Base-by-base conservation (phyloP, 192 early-diverging fungal species). In the Backusella sp. region DNA sequence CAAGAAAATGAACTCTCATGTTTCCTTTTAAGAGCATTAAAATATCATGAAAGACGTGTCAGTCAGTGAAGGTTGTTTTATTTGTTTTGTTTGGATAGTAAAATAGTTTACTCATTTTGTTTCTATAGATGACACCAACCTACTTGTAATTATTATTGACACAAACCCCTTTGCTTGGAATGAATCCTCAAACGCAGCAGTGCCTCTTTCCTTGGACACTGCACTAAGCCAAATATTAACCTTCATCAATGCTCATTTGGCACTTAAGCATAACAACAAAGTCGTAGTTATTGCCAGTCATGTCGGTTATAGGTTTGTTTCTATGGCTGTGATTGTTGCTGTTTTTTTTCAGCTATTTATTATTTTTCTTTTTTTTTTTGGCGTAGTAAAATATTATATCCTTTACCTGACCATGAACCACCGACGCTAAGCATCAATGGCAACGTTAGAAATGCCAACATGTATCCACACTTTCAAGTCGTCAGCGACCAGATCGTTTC, bases 201-300 rank as follows among this genome's bases (percentile, higher is more conserved):
- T 78, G 15, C 84, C 83, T 41, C 80, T 94, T 17, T 78, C 88
- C 1, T 83, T 97, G 7, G 87, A 86, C 79, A 82, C 88, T 28
- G 91, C 91, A 1, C 79, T 98, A 17, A 88, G 92, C 66, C 94
- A 97, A 70, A 85, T 93, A 39, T 72, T 96, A 30, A 86, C 95
- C 8, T 96, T 98, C 70, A 88, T 99, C 67, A 98, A 99, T 81
- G 97, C 96, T 7, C 95, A 96, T 81, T 81, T 99, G 73, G 94
- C 95, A 15, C 87, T 96, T 23, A 92, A 94, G 42, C 92, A 94
- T 59, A 94, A 97, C 72, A 98, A 96, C 77, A 84, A 88, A 69
- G 84, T 99, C n/a, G 94, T 92, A 0, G 91, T 96, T 1, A 90
- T 99, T 17, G 96, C 94, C 0, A 90, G 89, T 78, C 89, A 90